Evolutionary conservation across 306 rosid species (phyloP), one percentile per base, ranked within the genome.

Genomic region (Purshia tridentata): DNA sequence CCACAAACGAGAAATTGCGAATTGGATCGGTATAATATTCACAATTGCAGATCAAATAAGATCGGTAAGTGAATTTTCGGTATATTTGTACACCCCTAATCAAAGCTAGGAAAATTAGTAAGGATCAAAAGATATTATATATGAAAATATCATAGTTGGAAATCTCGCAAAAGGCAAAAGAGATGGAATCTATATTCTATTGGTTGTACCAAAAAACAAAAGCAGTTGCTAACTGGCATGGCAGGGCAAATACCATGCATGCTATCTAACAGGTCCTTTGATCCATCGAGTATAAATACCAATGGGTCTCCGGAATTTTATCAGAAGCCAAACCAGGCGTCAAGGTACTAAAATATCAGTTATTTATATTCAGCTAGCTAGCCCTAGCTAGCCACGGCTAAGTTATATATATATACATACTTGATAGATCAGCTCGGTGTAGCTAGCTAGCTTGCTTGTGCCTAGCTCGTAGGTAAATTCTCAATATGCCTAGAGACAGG

Each of bases 401-500:
- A 29, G 35, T 29, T 29, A 29, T 29, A 29, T 29, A 29, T 29
- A 29, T 29, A 29, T 29, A 29, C 1, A 29, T 29, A 29, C 35
- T 29, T 29, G 35, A 29, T 29, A 2, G 35, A 23, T 23, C 29
- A 23, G 53, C 12, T 49, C 53, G 7, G 2, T 0, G 11, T 10
- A 5, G 18, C 7, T 57, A 11, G 62, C 44, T 59, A 5, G 65
- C 9, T 29, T 8, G 44, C 35, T 29, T 29, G 35, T 29, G 35
- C 35, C 35, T n/a, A n/a, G n/a, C n/a, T 29, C 35, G 35, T 29
- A 29, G 35, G 35, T 29, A 2, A 29, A 23, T 23, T 23, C n/a
- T n/a, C n/a, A 23, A 64, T 9, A 86, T 86, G 89, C 87, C 83
- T 0, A 73, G 87, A 44, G 82, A 70, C 1, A 78, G 91, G 41